Evolutionary conservation across 768 basidiomycete genomes (phyloP), one percentile per base, ranked within the genome.

Genomic region (Trametes gibbosa): DNA sequence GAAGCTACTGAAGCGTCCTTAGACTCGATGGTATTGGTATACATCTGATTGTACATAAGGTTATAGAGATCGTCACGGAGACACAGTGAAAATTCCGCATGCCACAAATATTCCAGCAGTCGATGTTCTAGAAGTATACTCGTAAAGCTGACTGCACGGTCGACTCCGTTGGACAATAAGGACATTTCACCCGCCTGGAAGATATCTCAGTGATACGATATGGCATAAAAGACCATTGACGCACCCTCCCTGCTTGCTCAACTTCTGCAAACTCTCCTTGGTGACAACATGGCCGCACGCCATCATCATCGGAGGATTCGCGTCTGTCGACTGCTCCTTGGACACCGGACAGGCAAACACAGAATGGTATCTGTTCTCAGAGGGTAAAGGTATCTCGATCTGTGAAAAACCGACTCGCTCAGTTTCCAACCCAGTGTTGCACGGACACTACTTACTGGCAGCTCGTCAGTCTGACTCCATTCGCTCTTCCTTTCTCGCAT

Each of bases 281-380:
- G 92, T 88, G 45, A 99, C 87, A 37, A 97, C 95, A 73, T 99
- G 97, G 2, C 96, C 97, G 70, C 97, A 98, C 3, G 78, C 76
- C 80, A 99, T 89, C 90, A 98, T 95, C 93, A 97, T 97, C 0
- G 97, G 96, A 9, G 95, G 97, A 71, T 99, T 99, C 58, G 81
- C 73, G 52, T 92, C 89, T 4, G 92, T 95, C 23, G 94, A 87
- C 74, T 97, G 96, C 68, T 98, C 96, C 74, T 98, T 98, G 9
- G 94, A 96, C 21, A 99, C 97, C 0, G 97, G 92, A 72, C 97
- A 99, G 47, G 94, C 87, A 72, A 99, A 98, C 57, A 98, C 89
- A 0, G 95, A 97, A 72, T 99, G 97, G 73, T 95, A 98, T 27
- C 94, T 81, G 67, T 95, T 89, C 63, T 90, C 86, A 1, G 91